These are phyloP conservation scores for Ulmus americana DNA, from an alignment of 331 rosid genomes.

Conservation along the genomic window DNA sequence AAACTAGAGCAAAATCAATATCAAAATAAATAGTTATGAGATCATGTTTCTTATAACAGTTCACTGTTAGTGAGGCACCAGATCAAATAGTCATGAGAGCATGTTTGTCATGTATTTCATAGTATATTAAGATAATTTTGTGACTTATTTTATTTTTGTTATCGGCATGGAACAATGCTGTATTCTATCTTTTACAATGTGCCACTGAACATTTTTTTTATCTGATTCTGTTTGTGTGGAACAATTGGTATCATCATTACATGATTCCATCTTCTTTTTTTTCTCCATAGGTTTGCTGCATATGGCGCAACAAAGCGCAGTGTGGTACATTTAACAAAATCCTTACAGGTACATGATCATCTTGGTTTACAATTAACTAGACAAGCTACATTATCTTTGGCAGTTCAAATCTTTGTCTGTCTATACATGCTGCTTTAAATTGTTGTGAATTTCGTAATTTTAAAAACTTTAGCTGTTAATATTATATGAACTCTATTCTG, in stretches of 20 bases:
- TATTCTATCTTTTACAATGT: neutral
- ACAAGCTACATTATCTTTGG: neutral
- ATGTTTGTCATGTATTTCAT: neutral
- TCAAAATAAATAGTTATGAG: too few relatives aligned
- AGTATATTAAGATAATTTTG: neutral
- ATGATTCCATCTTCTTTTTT: slow-evolving; percentile 14
- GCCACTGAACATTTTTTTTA: neutral
- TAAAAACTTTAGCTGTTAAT: neutral
- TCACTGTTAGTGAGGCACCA: neutral
- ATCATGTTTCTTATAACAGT: neutral
- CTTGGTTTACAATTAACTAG: slow-evolving; percentile 9
- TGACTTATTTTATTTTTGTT: neutral
- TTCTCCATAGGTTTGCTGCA: slow-evolving; percentile 76
- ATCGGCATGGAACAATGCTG: neutral
- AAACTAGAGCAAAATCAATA: too few relatives aligned
- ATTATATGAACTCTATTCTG: neutral
- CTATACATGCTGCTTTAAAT: neutral
- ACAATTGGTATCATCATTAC: neutral
- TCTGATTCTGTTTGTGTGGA: neutral
- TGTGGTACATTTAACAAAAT: slow-evolving; percentile 90
- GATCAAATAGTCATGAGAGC: neutral
- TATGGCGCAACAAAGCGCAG: slow-evolving; percentile 99
- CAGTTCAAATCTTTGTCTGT: neutral
- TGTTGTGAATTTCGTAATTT: neutral
- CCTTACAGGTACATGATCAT: slow-evolving; percentile 59